Base-by-base conservation (phyloP, 1,284 basidiomycete genomes). In the Ceratobasidium papillatum region DNA sequence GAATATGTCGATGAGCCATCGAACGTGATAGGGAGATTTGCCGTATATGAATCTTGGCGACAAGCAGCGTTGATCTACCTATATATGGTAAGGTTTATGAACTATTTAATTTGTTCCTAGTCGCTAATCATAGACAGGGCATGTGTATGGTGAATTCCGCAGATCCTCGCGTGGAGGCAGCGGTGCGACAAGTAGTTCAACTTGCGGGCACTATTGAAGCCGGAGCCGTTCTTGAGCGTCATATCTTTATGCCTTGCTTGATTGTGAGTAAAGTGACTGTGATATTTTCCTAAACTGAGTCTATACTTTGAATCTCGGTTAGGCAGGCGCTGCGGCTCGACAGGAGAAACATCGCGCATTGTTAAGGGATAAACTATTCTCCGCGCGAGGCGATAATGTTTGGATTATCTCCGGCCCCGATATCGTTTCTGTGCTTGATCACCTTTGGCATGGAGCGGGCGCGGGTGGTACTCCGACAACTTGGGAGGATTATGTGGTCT, bases 141-240 rank as follows among this genome's bases (percentile, higher is more conserved):
- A 71, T 58, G 54, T 71, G 38, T n/a, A 38, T n/a, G 12, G 52
- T 54, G 14, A 47, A 59, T n/a, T 71, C 66, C 36, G 34, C 52
- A 4, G 54, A 71, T n/a, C 54, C 41, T 1, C 68, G 68, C 5
- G 68, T 71, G 17, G 38, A 71, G 19, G 30, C 68, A 8, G 38
- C 41, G 8, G 56, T 61, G 25, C 41, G 43, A 5, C 68, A 71
- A 54, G 45, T 61, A 11, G 56, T 43, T 30, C 68, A 61, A 61
- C 45, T 71, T 5, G 54, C 54, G 14, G 34, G 68, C 17, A 49
- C 54, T 5, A 19, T 59, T 2, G 17, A n/a, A 41, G 1, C 68
- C 11, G 68, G 56, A 2, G 27, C 36, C 17, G 11, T 2, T 11
- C 54, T 59, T 19, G 68, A 71, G 22, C 19, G 17, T 12, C 68